Conservation (phyloP, 306 rosid species). For the Vigna nakashimae region DNA sequence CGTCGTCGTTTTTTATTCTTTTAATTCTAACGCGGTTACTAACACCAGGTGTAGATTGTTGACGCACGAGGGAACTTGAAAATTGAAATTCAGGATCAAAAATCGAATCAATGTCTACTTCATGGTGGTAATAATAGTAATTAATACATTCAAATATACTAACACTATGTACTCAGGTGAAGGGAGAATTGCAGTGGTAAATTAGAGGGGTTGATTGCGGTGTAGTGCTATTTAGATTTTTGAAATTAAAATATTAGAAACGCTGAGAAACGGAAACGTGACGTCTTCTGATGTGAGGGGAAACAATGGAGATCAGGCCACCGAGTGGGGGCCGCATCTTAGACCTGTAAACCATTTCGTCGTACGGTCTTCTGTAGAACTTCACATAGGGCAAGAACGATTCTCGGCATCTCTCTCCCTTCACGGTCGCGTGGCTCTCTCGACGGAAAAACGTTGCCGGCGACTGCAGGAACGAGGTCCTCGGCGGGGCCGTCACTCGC, state of each 20-base stretch:
- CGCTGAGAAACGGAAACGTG: slow-evolving; percentile 94
- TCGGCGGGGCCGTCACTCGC: slow-evolving; percentile 58
- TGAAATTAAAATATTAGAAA: slow-evolving; percentile 52
- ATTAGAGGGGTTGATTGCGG: slow-evolving; percentile 33
- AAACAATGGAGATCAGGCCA: slow-evolving; percentile 90
- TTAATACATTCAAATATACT: slow-evolving; percentile 32
- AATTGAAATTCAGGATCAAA: slow-evolving; percentile 27
- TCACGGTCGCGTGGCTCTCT: slow-evolving; percentile 62
- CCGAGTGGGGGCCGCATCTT: slow-evolving; percentile 93
- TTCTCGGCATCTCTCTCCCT: slow-evolving; percentile 65
- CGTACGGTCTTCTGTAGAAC: slow-evolving; percentile 76
- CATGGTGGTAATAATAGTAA: neutral
- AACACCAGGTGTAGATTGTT: neutral
- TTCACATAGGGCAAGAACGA: slow-evolving; percentile 63
- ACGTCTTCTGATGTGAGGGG: slow-evolving; percentile 81
- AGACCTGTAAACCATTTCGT: slow-evolving; percentile 81
- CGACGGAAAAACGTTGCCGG: slow-evolving; percentile 84
- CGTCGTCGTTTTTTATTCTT: slow-evolving; percentile 55
- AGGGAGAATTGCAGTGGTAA: neutral
- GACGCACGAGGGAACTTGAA: slow-evolving; percentile 54
- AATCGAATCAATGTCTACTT: slow-evolving; percentile 52
- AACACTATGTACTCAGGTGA: slow-evolving; percentile 41
- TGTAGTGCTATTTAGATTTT: slow-evolving; percentile 9
- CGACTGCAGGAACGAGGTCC: slow-evolving; percentile 87
- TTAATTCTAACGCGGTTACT: neutral